Evolutionary conservation across 2,329 filamentous ascomycete species (phyloP), one percentile per base, ranked within the genome.

Genomic region (Ploettnerulaceae sp.): DNA sequence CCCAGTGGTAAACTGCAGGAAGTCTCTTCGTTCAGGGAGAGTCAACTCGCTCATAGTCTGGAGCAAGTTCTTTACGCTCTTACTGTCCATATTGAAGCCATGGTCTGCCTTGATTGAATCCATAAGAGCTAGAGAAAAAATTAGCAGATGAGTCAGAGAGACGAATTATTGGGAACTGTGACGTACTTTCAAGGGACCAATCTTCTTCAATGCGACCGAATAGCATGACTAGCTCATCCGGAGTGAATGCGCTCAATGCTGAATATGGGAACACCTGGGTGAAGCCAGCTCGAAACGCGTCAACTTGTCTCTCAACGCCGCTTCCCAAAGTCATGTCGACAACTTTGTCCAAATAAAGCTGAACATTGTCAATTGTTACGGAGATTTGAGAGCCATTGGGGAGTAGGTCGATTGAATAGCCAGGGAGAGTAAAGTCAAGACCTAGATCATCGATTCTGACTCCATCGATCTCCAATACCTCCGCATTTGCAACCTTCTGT

Each of bases 91-190:
- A 60, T 97, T 98, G 72, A 88, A 98, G 7, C 93, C 93, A 64
- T 98, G 93, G 60, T 98, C 93, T 21, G 93, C 93, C 71, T 98
- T 98, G 71, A 98, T 91, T 0, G 91, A 96, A 63, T 98, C 93
- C 79, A 94, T 94, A 31, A 98, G 79, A 49, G 93, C 88, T 93
- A 58, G 2, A n/a, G n/a, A 20, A 20, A 36, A 50, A 12, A 21
- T 43, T 53, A 57, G 48, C 61, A 28, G 32, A 7, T 39, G 47
- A 21, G n/a, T 7, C 3, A 28, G 32, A 40, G 6, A 39, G 28
- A 24, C 34, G 29, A 11, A 11, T 29, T 24, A 17, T n/a, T 9
- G 7, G 17, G 21, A 20, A 26, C 17, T 7, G 49, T 7, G 31
- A 75, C 87, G 76, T 79, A 93, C 88, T 98, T 65, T 97, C 91